Evolutionary conservation across 495 filamentous ascomycete species (phyloP), one percentile per base, ranked within the genome.

Genomic region (Tirmania nivea): DNA sequence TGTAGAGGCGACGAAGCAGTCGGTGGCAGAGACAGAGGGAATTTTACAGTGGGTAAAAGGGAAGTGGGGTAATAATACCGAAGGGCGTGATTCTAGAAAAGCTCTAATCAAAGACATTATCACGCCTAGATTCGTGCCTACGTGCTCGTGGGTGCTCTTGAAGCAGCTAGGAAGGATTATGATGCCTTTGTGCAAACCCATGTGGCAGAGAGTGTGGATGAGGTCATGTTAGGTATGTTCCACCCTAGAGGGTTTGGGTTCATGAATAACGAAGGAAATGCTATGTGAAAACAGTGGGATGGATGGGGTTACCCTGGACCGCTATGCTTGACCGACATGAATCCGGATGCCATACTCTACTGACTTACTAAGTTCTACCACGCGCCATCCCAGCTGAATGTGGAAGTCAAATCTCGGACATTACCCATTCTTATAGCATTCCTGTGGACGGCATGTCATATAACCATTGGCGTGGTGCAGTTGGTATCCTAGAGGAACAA

Each of bases 41-140:
- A 73, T 78, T 49, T 73, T 83, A 17, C 53, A 16, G 19, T 56
- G 51, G n/a, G 57, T 56, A 14, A 10, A 34, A 11, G 42, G 52
- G 17, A 52, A 10, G 7, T 60, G 53, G 53, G 52, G 49, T 25
- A 71, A 72, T 37, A 68, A 70, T 10, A 59, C 64, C 19, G 64
- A 64, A 3, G 60, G 52, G 16, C 25, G 2, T 31, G 39, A 45
- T 45, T 14, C 14, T 14, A 19, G 17, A 4, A 8, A 45, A 14
- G 39, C 39, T 3, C 63, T 81, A 3, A 66, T 82, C n/a, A 70
- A 64, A 36, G 69, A 75, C 8, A 71, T 81, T 4, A 54, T 83
- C 4, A 82, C 79, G 0, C 79, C 79, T 19, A 69, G 79, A 34
- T 83, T 82, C 56, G 78, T 77, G 31, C 60, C 60, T 9, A 63